These are phyloP conservation scores for Neopestalotiopsis sp. DNA, from an alignment of 2,329 filamentous ascomycete genomes.

Conservation along the genomic window DNA sequence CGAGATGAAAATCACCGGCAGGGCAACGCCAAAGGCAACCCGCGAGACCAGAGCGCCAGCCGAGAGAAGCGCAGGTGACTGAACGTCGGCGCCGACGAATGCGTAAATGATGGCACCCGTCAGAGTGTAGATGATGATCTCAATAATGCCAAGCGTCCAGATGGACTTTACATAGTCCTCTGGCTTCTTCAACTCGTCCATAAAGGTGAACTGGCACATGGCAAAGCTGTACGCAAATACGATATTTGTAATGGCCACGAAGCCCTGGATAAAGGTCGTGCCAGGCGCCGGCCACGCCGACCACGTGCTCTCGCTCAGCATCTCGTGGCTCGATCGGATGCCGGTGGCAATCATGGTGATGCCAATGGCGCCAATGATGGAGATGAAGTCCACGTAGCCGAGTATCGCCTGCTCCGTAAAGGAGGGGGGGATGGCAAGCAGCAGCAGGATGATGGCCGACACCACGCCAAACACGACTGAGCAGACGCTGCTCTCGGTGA, in stretches of 20 bases:
- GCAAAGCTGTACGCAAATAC: slow-evolving; percentile 63
- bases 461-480: slow-evolving; percentile 64
- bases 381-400: slow-evolving; percentile 63
- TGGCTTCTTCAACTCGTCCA: slow-evolving; percentile 48
- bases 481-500: slow-evolving; percentile 61
- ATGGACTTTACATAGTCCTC: slow-evolving; percentile 46
- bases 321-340: slow-evolving; percentile 35
- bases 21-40: slow-evolving; percentile 65
- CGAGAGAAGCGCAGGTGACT: slow-evolving; percentile 66
- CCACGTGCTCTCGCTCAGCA: slow-evolving; percentile 31
- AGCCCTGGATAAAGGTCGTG: slow-evolving; percentile 51
- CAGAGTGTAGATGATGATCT: slow-evolving; percentile 64
- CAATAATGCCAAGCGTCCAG: slow-evolving; percentile 57
- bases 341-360: slow-evolving; percentile 66
- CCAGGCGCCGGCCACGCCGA: slow-evolving; percentile 39
- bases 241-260: slow-evolving; percentile 64
- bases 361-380: slow-evolving; percentile 62
- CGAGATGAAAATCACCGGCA: slow-evolving; percentile 69
- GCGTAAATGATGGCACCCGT: slow-evolving; percentile 67
- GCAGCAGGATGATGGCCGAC: slow-evolving; percentile 58
- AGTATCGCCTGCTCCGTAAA: slow-evolving; percentile 63
- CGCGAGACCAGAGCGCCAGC: slow-evolving; percentile 60
- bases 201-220: slow-evolving; percentile 44
- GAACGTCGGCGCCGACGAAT: slow-evolving; percentile 62
- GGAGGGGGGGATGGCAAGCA: slow-evolving; percentile 62